Percentiles rank a stretch among this genome's conserved stretches.
phyloP scores from a whole-genome alignment of 495 filamentous ascomycete genomes.

The Aspergillus hancockii region DNA sequence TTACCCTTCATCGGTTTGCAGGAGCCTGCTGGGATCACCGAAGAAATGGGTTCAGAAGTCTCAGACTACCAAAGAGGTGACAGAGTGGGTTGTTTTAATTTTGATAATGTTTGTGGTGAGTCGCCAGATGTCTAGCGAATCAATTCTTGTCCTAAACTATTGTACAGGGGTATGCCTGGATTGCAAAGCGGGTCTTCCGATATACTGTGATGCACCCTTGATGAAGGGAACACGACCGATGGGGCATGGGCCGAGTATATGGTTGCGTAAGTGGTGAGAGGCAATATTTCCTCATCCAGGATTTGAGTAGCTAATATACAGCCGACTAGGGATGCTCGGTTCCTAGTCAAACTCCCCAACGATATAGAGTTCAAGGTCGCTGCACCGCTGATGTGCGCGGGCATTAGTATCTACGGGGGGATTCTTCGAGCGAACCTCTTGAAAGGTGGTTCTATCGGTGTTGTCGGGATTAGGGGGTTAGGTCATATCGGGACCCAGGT shows the following conservation, averaged over 20 bases:
- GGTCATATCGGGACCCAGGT: constrained; percentile 32
- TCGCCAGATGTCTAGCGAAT: background rate
- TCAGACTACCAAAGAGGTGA: constrained; percentile 48
- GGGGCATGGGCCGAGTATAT: constrained; percentile 37
- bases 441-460: constrained; percentile 20
- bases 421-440: constrained; percentile 10
- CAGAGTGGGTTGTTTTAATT: constrained; percentile 28
- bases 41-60: constrained; percentile 45
- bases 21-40: constrained; percentile 59
- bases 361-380: constrained; percentile 30
- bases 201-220: constrained; percentile 12
- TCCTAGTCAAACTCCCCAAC: constrained; percentile 33
- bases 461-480: constrained; percentile 28
- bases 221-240: constrained; percentile 28
- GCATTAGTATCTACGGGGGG: constrained; percentile 29
- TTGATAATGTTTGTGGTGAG: constrained; percentile 19
- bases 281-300: background rate
- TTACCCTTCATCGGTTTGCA: constrained; percentile 59
- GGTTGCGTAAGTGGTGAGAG: constrained; percentile 13
- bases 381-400: constrained; percentile 44
- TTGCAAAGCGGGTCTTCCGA: constrained; percentile 13
- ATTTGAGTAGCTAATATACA: too few species aligned
- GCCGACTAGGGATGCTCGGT: constrained; percentile 26
- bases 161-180: constrained; percentile 10
- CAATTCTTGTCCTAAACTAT: constrained; percentile 13